Evolutionary conservation across 164 flowering plant species (phyloP), one percentile per base, ranked within the genome.

Genomic region (Berberis thunbergii): DNA sequence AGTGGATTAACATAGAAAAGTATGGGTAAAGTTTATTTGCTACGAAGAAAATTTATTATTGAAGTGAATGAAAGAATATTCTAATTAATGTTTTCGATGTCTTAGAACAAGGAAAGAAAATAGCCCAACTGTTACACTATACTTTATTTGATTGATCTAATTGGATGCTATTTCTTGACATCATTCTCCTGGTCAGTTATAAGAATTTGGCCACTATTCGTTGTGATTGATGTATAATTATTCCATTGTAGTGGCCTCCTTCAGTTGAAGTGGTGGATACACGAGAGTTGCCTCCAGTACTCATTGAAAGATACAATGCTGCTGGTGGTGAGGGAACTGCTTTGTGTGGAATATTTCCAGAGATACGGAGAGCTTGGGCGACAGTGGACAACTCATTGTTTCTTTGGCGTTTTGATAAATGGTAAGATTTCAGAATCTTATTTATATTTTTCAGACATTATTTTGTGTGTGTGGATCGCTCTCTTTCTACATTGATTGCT

Each of bases 291-390:
- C 99, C 99, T 64, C 71, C 85, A 46, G 88, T 86, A 40, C 87
- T 95, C 8, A 70, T 89, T 70, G 96, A 95, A 73, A 86, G 96
- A 75, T 95, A 95, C 59, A 89, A 87, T 82, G 89, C 89, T 45
- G 88, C 97, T 64, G 96, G 97, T 72, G 97, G 99, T 10, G 99
- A 95, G 69, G 99, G 97, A 61, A 89, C 89, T 45, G 96, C 99
- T 43, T 73, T 95, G 57, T 95, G 99, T 81, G 99, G 99, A 62
- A 82, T 95, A 70, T 95, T 95, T 80, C 94, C 99, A 3, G 97
- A 95, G 73, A 91, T 95, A 69, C 86, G 91, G 13, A 77, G 99
- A 72, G 99, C 97, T 49, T 95, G 99, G 99, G 99, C 97, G 57
- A 85, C 99, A 1, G 97, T 95, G 2, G 99, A 95, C 73, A 89